Percentiles rank a stretch among this genome's conserved stretches.
Conservation (phyloP, 805 yeast species). For the Wilhelminamyces savonicus region DNA sequence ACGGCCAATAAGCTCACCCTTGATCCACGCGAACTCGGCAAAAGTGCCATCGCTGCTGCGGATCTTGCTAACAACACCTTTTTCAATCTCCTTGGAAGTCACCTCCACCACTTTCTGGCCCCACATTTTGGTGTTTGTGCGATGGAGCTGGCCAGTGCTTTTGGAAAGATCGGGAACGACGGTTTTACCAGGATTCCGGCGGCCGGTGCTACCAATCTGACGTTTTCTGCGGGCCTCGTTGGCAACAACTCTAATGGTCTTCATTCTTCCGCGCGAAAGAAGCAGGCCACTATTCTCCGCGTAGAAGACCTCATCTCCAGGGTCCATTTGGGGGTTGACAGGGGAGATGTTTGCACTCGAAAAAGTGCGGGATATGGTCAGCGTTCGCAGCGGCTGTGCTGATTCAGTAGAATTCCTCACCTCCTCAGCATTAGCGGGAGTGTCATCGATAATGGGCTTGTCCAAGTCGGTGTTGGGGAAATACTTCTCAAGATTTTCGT, state of each 20-base stretch:
- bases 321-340: constrained; percentile 14
- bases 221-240: constrained; percentile 62
- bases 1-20: constrained; percentile 92
- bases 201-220: constrained; percentile 3
- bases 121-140: constrained; percentile 93
- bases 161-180: neutral
- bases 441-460: constrained; percentile 78
- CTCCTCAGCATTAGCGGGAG: constrained; percentile 18
- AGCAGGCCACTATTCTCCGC: constrained; percentile 32
- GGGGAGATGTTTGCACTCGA: constrained; percentile 39
- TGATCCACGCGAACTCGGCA: constrained; percentile 93
- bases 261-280: constrained; percentile 56
- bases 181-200: neutral
- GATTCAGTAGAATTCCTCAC: neutral
- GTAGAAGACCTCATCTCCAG: constrained; percentile 30
- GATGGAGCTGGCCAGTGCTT: constrained; percentile 39
- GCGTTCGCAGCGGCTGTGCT: constrained; percentile 13
- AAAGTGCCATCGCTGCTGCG: constrained; percentile 58
- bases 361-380: constrained; percentile 36
- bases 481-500: constrained; percentile 83
- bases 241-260: constrained; percentile 89
- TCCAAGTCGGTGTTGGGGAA: constrained; percentile 93
- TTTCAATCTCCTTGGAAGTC: constrained; percentile 60
- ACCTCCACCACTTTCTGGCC: constrained; percentile 91
- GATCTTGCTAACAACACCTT: constrained; percentile 60